These are phyloP conservation scores for Wickerhamomyces canadensis DNA, from an alignment of 805 yeast species.

Conservation along the genomic window DNA sequence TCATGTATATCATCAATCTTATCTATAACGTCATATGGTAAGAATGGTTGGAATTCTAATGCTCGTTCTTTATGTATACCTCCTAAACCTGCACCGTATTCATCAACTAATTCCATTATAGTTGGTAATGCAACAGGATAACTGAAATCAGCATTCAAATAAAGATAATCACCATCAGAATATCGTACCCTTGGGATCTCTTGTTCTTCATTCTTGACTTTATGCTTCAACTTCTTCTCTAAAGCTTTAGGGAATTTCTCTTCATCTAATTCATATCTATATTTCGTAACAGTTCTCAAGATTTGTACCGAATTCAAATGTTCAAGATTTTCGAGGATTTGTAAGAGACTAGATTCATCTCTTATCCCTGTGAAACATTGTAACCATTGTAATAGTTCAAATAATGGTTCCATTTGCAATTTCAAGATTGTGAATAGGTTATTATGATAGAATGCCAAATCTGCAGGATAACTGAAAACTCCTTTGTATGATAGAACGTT, in stretches of 20 bases:
- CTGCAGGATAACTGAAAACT: slow-evolving; percentile 35
- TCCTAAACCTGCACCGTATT: slow-evolving; percentile 74
- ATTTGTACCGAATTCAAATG: slow-evolving; percentile 65
- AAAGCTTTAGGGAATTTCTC: slow-evolving; percentile 44
- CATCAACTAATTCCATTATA: slow-evolving; percentile 61
- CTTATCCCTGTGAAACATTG: slow-evolving; percentile 75
- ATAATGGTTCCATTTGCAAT: slow-evolving; percentile 61
- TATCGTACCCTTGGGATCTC: slow-evolving; percentile 14
- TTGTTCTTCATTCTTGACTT: slow-evolving; percentile 11
- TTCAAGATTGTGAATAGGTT: slow-evolving; percentile 62
- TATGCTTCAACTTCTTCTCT: slow-evolving; percentile 9
- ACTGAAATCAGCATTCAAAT: slow-evolving; percentile 36
- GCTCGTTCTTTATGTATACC: slow-evolving; percentile 52
- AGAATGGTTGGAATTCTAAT: slow-evolving; percentile 58
- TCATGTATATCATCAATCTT: slow-evolving; percentile 64
- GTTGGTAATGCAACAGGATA: slow-evolving; percentile 62
- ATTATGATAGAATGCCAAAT: slow-evolving; percentile 56
- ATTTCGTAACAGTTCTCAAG: slow-evolving; percentile 62
- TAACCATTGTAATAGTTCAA: slow-evolving; percentile 83
- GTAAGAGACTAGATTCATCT: slow-evolving; percentile 56
- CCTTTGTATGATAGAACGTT: slow-evolving; percentile 13
- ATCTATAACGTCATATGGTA: slow-evolving; percentile 68
- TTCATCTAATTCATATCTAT: slow-evolving; percentile 83
- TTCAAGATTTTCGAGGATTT: slow-evolving; percentile 47
- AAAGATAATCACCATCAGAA: slow-evolving; percentile 23